Evolutionary conservation across 805 yeast species (phyloP).

Genomic region (Zygotorulaspora florentina): DNA sequence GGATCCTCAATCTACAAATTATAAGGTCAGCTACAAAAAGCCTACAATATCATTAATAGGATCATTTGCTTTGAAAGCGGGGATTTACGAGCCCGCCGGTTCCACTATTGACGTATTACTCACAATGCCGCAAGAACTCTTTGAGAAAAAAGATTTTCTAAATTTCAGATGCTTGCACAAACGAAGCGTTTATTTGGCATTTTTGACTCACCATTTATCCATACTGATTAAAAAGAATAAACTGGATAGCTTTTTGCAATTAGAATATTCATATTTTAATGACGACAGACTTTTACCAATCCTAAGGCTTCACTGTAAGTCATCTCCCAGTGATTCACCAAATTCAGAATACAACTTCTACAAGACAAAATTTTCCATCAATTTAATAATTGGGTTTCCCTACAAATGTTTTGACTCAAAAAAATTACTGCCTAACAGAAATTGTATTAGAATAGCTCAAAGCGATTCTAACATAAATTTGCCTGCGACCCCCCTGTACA

Average conservation of each 20-base stretch:
- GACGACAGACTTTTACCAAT: slow-evolving; percentile 78
- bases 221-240: slow-evolving; percentile 49
- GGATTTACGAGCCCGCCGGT: slow-evolving; percentile 60
- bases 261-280: slow-evolving; percentile 67
- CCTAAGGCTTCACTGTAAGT: slow-evolving; percentile 52
- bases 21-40: slow-evolving; percentile 60
- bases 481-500: slow-evolving; percentile 71
- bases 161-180: slow-evolving; percentile 89
- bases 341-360: slow-evolving; percentile 50
- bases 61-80: slow-evolving; percentile 82
- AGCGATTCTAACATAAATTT: slow-evolving; percentile 48
- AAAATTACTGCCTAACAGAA: slow-evolving; percentile 74
- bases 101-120: slow-evolving; percentile 73
- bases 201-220: slow-evolving; percentile 62
- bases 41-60: slow-evolving; percentile 84
- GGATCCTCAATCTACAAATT: slow-evolving; percentile 50
- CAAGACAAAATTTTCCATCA: slow-evolving; percentile 66
- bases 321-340: slow-evolving; percentile 8
- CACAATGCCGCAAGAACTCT: slow-evolving; percentile 71
- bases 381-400: slow-evolving; percentile 71
- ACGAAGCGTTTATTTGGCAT: slow-evolving; percentile 81
- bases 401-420: slow-evolving; percentile 65
- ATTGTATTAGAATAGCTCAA: slow-evolving; percentile 70
- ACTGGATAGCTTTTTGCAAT: slow-evolving; percentile 40
- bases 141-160: slow-evolving; percentile 83